phyloP scores from a whole-genome alignment of 805 yeast species.

The Candida berthetii region DNA sequence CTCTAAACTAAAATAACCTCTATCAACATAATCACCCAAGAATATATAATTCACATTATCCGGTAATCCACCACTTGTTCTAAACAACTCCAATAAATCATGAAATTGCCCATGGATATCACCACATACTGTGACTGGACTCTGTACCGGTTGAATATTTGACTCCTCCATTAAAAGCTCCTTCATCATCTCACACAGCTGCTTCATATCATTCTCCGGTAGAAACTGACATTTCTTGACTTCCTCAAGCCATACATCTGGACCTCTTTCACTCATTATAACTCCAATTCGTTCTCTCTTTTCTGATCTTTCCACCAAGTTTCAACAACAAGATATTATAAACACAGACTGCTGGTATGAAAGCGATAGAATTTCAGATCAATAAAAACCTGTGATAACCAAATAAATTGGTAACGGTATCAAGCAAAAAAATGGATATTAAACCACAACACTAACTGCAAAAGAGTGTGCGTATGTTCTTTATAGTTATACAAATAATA shows the following conservation, averaged over 20 bases:
- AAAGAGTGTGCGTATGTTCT: no score
- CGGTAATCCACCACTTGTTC: constrained; percentile 92
- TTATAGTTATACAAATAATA: no score
- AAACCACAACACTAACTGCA: no score
- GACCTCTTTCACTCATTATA: constrained; percentile 67
- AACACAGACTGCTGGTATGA: no score
- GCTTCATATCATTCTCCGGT: constrained; percentile 93
- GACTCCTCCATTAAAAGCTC: constrained; percentile 94
- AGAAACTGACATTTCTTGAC: constrained; percentile 85
- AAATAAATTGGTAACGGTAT: no score
- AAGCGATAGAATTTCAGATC: no score
- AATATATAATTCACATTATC: constrained; percentile 76
- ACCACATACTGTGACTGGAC: constrained; percentile 94
- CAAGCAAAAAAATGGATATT: no score
- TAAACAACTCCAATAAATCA: constrained; percentile 83
- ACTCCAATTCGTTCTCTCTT: no score
- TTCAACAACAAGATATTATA: no score
- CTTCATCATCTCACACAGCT: constrained; percentile 90
- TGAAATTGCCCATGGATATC: constrained; percentile 99
- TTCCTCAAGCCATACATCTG: constrained; percentile 95
- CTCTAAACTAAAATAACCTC: constrained; percentile 94
- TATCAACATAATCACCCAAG: constrained; percentile 93
- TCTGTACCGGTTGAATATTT: constrained; percentile 87
- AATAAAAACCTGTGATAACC: no score
- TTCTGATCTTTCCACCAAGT: no score